Conservation (phyloP, 139 green algal genomes). For the Chlamydomonas urium region DNA sequence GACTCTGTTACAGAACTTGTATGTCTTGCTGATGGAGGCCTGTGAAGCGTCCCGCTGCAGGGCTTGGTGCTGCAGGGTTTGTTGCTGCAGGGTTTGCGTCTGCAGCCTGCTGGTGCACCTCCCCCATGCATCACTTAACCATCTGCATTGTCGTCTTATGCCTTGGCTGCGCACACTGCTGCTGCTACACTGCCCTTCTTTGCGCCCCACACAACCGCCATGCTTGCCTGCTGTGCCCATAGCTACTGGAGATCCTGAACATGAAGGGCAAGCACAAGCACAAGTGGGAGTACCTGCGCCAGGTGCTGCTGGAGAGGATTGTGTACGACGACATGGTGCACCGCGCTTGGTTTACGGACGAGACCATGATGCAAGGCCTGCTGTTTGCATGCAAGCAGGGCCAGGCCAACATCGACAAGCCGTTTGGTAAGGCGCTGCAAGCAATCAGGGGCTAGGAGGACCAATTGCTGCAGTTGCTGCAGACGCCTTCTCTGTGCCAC, state of each 20-base stretch:
- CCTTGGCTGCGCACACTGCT: background rate
- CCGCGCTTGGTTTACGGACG: conserved; percentile 29
- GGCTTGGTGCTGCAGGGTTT: too few relatives aligned
- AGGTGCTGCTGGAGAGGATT: conserved; percentile 39
- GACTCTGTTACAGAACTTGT: too few relatives aligned
- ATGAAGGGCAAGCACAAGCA: conserved; percentile 55
- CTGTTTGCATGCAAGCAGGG: conserved; percentile 39
- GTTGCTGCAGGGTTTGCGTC: too few relatives aligned
- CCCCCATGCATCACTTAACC: too few relatives aligned
- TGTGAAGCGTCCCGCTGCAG: too few relatives aligned
- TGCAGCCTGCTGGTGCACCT: too few relatives aligned
- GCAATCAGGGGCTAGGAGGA: background rate
- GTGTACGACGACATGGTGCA: conserved; percentile 53
- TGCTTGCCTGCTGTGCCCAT: background rate
- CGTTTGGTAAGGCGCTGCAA: conserved; percentile 20
- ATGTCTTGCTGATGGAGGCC: too few relatives aligned
- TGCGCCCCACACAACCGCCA: background rate
- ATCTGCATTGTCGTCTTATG: background rate
- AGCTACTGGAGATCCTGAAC: conserved; percentile 59
- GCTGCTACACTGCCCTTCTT: background rate
- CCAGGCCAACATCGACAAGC: conserved; percentile 41
- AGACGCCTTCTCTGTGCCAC: too few relatives aligned
- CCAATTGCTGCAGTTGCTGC: too few relatives aligned
- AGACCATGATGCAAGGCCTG: conserved; percentile 21
- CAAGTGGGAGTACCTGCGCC: conserved; percentile 55